Conservation (phyloP, 1,284 basidiomycete genomes). For the Rhodotorula glutinis region DNA sequence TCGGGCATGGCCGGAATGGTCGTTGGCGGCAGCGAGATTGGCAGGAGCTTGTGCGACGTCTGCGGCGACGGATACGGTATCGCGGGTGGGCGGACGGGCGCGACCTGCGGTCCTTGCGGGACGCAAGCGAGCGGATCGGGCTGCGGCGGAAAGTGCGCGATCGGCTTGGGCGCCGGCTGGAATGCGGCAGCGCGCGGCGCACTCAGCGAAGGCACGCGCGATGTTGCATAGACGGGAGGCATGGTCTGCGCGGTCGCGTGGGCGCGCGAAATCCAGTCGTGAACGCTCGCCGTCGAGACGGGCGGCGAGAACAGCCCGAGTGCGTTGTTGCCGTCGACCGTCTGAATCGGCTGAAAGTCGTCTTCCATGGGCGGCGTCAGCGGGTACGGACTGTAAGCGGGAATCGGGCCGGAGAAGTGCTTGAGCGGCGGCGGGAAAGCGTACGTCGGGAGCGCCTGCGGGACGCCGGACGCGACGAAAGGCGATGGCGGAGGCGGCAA, state of each 20-base stretch:
- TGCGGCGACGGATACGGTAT: background rate
- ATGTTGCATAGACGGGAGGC: background rate
- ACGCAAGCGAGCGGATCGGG: background rate
- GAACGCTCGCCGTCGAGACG: background rate
- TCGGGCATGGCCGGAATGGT: background rate
- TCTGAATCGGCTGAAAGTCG: background rate
- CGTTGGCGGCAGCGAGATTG: background rate
- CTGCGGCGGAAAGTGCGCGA: background rate
- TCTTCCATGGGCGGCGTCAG: constrained; percentile 13
- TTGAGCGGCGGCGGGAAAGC: background rate
- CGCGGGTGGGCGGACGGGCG: too few relatives aligned
- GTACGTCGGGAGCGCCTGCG: too few relatives aligned
- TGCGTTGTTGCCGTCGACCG: constrained; percentile 4
- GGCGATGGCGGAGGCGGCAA: too few relatives aligned
- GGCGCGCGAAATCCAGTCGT: background rate
- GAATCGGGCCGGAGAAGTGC: background rate
- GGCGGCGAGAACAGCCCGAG: background rate
- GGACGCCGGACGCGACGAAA: too few relatives aligned
- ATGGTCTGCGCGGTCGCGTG: background rate
- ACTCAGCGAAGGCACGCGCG: background rate
- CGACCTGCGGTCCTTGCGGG: background rate
- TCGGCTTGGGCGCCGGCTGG: background rate
- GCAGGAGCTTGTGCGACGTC: background rate
- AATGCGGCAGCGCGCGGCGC: background rate
- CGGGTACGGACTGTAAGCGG: constrained; percentile 7